Conservation (phyloP, 2,329 filamentous ascomycete species). For the Verticillium alfalfae region DNA sequence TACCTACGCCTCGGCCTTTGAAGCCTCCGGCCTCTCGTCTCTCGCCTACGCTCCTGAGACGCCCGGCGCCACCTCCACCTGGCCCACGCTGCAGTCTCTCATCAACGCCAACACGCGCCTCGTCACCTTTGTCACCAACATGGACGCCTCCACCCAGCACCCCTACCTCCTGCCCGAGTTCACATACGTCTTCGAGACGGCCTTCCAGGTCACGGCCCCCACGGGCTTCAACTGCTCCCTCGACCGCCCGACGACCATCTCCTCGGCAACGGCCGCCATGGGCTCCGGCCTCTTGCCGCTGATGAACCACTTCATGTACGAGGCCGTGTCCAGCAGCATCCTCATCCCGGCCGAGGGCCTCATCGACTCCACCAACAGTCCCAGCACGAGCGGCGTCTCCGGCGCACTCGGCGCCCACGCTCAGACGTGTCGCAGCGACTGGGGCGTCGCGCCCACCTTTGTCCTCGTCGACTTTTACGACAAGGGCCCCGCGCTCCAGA, state of each 20-base stretch:
- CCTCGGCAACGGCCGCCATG: constrained; percentile 46
- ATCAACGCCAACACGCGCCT: constrained; percentile 61
- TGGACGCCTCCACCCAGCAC: constrained; percentile 31
- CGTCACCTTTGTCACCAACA: constrained; percentile 62
- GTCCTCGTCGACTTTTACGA: constrained; percentile 78
- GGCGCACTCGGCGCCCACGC: constrained; percentile 54
- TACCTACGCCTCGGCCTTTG: constrained; percentile 49
- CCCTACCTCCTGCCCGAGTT: constrained; percentile 62
- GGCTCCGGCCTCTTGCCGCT: constrained; percentile 59
- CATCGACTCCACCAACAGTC: constrained; percentile 60
- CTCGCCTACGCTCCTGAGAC: constrained; percentile 52
- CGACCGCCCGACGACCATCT: constrained; percentile 54
- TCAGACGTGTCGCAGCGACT: constrained; percentile 48
- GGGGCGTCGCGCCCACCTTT: constrained; percentile 62
- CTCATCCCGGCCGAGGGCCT: constrained; percentile 55
- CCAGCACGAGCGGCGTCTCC: constrained; percentile 37
- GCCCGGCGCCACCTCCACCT: constrained; percentile 25
- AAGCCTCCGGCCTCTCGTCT: constrained; percentile 51
- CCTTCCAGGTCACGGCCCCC: constrained; percentile 57
- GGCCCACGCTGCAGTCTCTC: constrained; percentile 68
- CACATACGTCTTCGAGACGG: constrained; percentile 66
- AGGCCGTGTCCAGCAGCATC: constrained; percentile 45
- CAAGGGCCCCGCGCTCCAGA: constrained; percentile 61
- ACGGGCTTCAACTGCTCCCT: constrained; percentile 68
- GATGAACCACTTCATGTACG: constrained; percentile 77